Base-by-base conservation (phyloP, 257 asterid species). In the Echium plantagineum region DNA sequence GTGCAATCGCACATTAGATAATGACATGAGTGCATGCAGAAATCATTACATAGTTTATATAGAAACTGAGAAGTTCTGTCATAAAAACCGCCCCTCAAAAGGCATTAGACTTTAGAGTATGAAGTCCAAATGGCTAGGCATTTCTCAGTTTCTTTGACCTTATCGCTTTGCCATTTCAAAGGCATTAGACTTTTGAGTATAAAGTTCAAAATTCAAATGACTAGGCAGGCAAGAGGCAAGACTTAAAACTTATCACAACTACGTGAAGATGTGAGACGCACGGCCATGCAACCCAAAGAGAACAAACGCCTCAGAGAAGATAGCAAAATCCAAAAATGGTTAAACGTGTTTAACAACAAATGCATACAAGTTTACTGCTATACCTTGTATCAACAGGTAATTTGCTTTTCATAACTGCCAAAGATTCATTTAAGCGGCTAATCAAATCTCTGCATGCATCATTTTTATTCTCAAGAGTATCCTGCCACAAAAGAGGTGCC, bases 301-400 rank as follows among this genome's bases (percentile, higher is more conserved):
- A 2, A 16, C 15, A 52, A 8, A 52, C 2, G 16, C 3, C 19
- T 3, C 5, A n/a, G 9, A 52, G 20, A 52, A 52, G 18, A 7
- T 19, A 53, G 22, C 5, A 53, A n/a, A 22, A 3, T 21, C 19
- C n/a, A 22, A 56, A 56, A 56, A 24, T 12, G 3, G 22, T 16
- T 10, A 56, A 26, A 7, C 31, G 2, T 6, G 57, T 58, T 30
- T 22, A 15, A 13, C 38, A 63, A 57, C 9, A 69, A 51, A 54
- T 6, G 4, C 4, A 15, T 4, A 51, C 20, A 2, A 49, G 32
- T n/a, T 15, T 30, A 64, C 18, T 24, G 18, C 22, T 66, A 63
- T 85, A 93, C 97, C 99, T 93, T 63, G 90, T 85, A 63, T 86
- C 83, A 46, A 84, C 63, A 42, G 94, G 80, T 62, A 89, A 66